A percentile compares a stretch with the other conserved stretches of the same genome.
Evolutionary conservation across 495 filamentous ascomycete genomes (phyloP).

Genomic region (Xylaria castorea): DNA sequence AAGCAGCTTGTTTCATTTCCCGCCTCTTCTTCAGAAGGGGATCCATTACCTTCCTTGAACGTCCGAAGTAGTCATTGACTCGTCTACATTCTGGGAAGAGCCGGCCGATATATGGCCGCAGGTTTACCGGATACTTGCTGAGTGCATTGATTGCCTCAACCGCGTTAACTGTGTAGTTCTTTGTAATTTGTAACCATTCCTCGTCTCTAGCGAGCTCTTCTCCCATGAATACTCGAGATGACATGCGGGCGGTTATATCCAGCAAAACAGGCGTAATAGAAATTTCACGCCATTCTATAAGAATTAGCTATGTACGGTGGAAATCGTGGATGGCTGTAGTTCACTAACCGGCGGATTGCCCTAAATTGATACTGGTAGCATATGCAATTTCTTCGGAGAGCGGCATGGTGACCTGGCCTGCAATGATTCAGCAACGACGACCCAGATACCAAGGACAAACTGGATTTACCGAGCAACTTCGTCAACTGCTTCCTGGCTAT

Average conservation of each 20-base stretch:
- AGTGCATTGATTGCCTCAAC: conserved; percentile 43
- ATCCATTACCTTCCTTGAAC: conserved; percentile 36
- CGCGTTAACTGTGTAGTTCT: conserved; percentile 46
- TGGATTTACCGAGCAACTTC: conserved; percentile 49
- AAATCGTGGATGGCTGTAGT: neutral
- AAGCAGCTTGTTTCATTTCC: conserved; percentile 29
- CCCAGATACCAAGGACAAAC: neutral
- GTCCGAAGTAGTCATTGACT: conserved; percentile 31
- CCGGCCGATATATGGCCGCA: conserved; percentile 45
- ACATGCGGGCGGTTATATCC: conserved; percentile 49
- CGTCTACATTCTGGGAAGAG: conserved; percentile 42
- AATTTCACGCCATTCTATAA: conserved; percentile 39
- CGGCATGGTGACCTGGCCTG: conserved; percentile 43
- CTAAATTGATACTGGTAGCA: conserved; percentile 43
- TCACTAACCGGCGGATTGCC: conserved; percentile 26
- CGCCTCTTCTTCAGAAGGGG: conserved; percentile 41
- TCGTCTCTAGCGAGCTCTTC: conserved; percentile 52
- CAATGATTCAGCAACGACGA: neutral
- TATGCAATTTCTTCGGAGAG: conserved; percentile 52
- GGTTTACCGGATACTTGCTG: conserved; percentile 38
- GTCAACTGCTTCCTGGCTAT: conserved; percentile 56
- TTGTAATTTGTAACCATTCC: conserved; percentile 51
- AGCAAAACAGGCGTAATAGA: conserved; percentile 32
- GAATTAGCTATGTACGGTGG: neutral
- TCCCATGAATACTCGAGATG: conserved; percentile 57